phyloP scores from a whole-genome alignment of 805 yeast genomes.

The Saccharomycodes ludwigii region DNA sequence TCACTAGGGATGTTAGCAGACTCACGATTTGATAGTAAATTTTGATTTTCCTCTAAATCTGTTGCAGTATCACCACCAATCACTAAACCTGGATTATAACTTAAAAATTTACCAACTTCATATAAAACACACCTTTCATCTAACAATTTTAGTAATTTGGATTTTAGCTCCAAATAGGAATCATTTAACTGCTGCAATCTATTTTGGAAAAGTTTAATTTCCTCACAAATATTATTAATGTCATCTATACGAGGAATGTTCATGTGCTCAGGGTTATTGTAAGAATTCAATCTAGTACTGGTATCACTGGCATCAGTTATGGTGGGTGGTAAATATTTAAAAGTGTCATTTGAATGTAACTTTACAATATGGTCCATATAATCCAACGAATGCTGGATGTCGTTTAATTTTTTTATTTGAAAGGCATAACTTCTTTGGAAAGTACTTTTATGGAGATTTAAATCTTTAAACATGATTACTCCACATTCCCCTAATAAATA shows the following conservation, averaged over 20 bases:
- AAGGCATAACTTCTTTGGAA: constrained; percentile 87
- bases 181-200: constrained; percentile 60
- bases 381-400: constrained; percentile 64
- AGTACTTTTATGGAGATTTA: constrained; percentile 67
- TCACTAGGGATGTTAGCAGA: too few relatives aligned
- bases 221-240: constrained; percentile 48
- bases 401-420: constrained; percentile 73
- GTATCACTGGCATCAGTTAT: constrained; percentile 14
- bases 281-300: too few relatives aligned
- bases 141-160: constrained; percentile 49
- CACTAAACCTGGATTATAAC: constrained; percentile 23
- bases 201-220: constrained; percentile 55
- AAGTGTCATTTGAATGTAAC: constrained; percentile 27
- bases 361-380: constrained; percentile 36
- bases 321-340: constrained; percentile 26
- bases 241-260: constrained; percentile 24
- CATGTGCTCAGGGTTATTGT: constrained; percentile 27
- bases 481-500: constrained; percentile 80
- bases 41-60: constrained; percentile 13
- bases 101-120: constrained; percentile 37
- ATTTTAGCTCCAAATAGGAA: constrained; percentile 50
- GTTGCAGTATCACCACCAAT: constrained; percentile 16
- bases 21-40: too few relatives aligned
- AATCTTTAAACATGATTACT: constrained; percentile 74
- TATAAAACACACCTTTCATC: constrained; percentile 58